phyloP scores from a whole-genome alignment of 2,329 filamentous ascomycete genomes.

The Pseudogymnoascus sp. region DNA sequence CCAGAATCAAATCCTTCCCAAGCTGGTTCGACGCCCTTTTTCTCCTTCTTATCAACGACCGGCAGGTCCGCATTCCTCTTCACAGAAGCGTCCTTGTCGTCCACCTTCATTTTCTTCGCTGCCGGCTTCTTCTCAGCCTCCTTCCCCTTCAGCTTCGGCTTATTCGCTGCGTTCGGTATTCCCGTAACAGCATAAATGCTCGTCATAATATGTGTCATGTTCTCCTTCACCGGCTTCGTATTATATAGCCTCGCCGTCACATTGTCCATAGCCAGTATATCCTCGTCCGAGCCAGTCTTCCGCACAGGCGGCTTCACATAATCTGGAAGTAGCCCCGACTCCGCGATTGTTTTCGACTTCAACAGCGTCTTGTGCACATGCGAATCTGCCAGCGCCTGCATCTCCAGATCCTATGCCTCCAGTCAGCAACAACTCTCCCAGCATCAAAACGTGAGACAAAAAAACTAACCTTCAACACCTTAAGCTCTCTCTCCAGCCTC shows the following conservation, averaged over 20 bases:
- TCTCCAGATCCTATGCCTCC: constrained; percentile 33
- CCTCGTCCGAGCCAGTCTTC: constrained; percentile 22
- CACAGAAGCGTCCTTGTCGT: background rate
- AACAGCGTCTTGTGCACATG: constrained; percentile 42
- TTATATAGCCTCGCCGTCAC: constrained; percentile 47
- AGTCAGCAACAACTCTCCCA: background rate
- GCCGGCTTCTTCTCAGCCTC: background rate
- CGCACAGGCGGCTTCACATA: constrained; percentile 28
- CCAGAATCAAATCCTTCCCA: constrained; percentile 16
- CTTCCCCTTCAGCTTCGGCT: background rate
- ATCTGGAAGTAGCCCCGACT: constrained; percentile 36
- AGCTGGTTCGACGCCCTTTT: constrained; percentile 17
- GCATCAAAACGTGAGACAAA: too few species aligned
- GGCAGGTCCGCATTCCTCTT: background rate
- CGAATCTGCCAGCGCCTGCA: constrained; percentile 36
- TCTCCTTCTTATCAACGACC: constrained; percentile 14
- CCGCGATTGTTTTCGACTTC: constrained; percentile 41
- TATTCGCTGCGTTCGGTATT: constrained; percentile 21
- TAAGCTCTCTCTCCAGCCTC: constrained; percentile 54
- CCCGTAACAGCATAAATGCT: constrained; percentile 25
- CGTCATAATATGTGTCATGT: constrained; percentile 32
- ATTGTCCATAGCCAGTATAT: constrained; percentile 35
- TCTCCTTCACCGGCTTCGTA: constrained; percentile 43
- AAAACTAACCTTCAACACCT: constrained; percentile 40
- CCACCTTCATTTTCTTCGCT: constrained; percentile 1